phyloP scores from a whole-genome alignment of 148 eudicot genomes.

The Vaccinium corymbosum region DNA sequence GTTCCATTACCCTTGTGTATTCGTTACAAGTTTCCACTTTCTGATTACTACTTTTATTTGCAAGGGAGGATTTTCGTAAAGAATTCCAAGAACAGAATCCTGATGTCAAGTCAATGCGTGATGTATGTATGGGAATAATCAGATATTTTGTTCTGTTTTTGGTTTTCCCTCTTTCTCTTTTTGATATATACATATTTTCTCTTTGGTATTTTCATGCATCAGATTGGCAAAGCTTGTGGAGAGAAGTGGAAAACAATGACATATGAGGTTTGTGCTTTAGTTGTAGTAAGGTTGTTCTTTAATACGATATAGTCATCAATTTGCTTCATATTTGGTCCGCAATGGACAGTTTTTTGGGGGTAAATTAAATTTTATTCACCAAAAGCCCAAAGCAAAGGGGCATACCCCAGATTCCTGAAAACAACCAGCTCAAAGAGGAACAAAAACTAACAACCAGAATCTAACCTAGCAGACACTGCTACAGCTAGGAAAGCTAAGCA shows the following conservation, averaged over 20 bases:
- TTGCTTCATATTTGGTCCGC: too few species aligned
- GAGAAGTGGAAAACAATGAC: conserved; percentile 91
- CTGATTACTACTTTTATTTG: conserved; percentile 6
- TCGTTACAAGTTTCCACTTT: neutral
- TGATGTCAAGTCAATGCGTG: conserved; percentile 70
- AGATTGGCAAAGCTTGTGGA: conserved; percentile 93
- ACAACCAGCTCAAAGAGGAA: too few species aligned
- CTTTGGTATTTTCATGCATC: conserved; percentile 12
- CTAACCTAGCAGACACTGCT: too few species aligned
- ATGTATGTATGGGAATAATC: conserved; percentile 39
- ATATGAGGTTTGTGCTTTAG: conserved; percentile 56
- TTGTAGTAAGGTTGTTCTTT: neutral
- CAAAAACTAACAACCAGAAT: too few species aligned
- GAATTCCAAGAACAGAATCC: conserved; percentile 75
- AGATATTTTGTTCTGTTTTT: neutral
- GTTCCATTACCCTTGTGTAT: neutral
- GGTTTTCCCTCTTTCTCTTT: neutral
- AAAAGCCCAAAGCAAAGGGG: too few species aligned
- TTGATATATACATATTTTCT: conserved; percentile 1
- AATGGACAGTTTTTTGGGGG: neutral
- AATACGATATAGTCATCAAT: neutral
- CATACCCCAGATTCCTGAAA: too few species aligned
- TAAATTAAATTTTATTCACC: too few species aligned
- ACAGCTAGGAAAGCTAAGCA: too few species aligned
- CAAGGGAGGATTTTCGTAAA: conserved; percentile 89